Evolutionary conservation across 345 rosid genomes (phyloP).

Genomic region (Alliaria petiolata): DNA sequence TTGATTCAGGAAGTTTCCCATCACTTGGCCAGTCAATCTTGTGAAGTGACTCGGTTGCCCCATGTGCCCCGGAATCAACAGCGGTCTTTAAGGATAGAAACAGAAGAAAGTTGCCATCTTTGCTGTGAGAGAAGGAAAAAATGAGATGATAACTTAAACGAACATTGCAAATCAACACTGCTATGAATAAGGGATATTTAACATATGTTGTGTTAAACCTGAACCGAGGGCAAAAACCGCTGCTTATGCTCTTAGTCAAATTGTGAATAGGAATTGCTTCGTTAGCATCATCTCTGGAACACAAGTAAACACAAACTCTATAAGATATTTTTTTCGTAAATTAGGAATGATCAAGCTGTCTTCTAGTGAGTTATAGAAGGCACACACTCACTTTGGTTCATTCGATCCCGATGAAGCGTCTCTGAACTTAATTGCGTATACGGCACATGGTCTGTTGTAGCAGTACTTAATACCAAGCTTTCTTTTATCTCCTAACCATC

Average conservation of each 20-base stretch:
- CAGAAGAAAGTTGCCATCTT: constrained; percentile 73
- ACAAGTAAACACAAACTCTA: constrained; percentile 7
- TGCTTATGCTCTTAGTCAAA: constrained; percentile 68
- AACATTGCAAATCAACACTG: neutral
- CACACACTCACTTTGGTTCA: constrained; percentile 47
- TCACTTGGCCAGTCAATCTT: constrained; percentile 71
- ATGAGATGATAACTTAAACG: neutral
- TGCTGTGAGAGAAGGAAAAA: constrained; percentile 45
- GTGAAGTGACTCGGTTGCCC: constrained; percentile 72
- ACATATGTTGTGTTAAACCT: constrained; percentile 48
- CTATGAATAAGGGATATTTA: neutral
- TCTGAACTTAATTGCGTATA: constrained; percentile 55
- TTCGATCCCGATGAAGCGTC: constrained; percentile 31
- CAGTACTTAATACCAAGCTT: constrained; percentile 93
- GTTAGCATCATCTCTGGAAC: constrained; percentile 45
- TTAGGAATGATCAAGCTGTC: constrained; percentile 5
- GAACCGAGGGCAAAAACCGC: constrained; percentile 76
- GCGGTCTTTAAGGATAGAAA: constrained; percentile 69
- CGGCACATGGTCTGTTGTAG: constrained; percentile 72
- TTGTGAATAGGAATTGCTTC: constrained; percentile 44
- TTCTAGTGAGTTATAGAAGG: neutral
- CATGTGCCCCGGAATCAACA: constrained; percentile 77
- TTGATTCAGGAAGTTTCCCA: constrained; percentile 37
- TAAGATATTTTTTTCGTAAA: neutral
- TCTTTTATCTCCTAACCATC: constrained; percentile 72